These are phyloP conservation scores for Handroanthus guayacan DNA, from an alignment of 257 asterid genomes.

Conservation along the genomic window DNA sequence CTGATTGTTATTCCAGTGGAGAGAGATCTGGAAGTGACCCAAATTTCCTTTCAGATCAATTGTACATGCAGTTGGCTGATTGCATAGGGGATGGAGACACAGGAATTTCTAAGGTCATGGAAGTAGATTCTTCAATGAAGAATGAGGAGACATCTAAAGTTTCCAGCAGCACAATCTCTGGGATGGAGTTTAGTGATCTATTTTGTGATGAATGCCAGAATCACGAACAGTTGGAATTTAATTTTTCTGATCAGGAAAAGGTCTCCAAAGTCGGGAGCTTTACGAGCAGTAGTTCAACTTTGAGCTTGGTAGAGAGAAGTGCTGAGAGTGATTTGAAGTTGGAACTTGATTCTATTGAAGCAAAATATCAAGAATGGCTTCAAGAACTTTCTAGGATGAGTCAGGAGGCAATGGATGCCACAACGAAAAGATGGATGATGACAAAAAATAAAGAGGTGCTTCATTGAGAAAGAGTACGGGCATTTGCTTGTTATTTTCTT, in stretches of 20 bases:
- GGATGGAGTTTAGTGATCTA: slow-evolving; percentile 48
- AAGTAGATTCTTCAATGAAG: slow-evolving; percentile 32
- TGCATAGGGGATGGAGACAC: slow-evolving; percentile 6
- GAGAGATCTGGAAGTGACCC: slow-evolving; percentile 43
- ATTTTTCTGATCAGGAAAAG: slow-evolving; percentile 28
- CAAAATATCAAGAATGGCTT: slow-evolving; percentile 43
- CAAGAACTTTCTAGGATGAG: slow-evolving; percentile 44
- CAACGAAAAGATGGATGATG: slow-evolving; percentile 55
- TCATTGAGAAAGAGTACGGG: slow-evolving; percentile 18
- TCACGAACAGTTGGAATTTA: slow-evolving; percentile 30
- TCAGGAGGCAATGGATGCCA: slow-evolving; percentile 42
- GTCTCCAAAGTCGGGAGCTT: slow-evolving; percentile 38
- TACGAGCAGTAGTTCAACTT: slow-evolving; percentile 42
- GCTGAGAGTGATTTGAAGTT: slow-evolving; percentile 31
- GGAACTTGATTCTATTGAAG: slow-evolving; percentile 46
- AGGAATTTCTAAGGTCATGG: slow-evolving; percentile 25
- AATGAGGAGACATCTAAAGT: slow-evolving; percentile 43
- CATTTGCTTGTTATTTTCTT: too few relatives aligned
- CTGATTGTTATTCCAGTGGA: slow-evolving; percentile 40
- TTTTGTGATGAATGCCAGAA: slow-evolving; percentile 47
- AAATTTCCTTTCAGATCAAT: slow-evolving; percentile 32
- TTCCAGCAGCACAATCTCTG: slow-evolving; percentile 43
- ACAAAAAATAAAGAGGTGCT: slow-evolving; percentile 40
- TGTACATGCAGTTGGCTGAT: slow-evolving; percentile 34
- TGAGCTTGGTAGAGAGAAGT: slow-evolving; percentile 37